phyloP scores from a whole-genome alignment of 495 filamentous ascomycete genomes.

The Thozetella sp. region DNA sequence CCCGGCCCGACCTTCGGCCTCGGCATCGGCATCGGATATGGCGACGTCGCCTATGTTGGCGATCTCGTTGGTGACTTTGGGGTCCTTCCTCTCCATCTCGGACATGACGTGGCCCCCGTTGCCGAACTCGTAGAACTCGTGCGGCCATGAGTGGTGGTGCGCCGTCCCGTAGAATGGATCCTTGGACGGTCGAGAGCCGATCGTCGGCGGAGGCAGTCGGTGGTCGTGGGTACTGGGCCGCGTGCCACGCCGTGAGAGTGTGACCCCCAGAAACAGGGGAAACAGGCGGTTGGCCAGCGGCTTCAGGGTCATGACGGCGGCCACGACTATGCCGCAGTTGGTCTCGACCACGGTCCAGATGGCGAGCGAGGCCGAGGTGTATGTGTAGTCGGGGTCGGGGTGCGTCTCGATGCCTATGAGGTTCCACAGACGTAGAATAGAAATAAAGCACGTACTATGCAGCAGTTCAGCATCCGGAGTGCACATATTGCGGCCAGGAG shows the following conservation, averaged over 20 bases:
- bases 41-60: neutral
- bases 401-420: slow-evolving; percentile 20
- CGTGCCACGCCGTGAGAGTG: neutral
- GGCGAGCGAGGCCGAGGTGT: slow-evolving; percentile 18
- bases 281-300: slow-evolving; percentile 26
- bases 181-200: neutral
- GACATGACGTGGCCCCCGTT: neutral
- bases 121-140: neutral
- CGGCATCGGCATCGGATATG: neutral
- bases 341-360: slow-evolving; percentile 49
- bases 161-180: neutral
- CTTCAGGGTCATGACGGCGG: slow-evolving; percentile 36
- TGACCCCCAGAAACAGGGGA: slow-evolving; percentile 30
- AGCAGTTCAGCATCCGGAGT: neutral
- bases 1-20: neutral
- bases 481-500: no score
- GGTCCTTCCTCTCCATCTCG: neutral
- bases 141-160: neutral
- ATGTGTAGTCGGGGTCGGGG: slow-evolving; percentile 24
- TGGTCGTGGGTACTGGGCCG: neutral
- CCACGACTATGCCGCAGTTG: slow-evolving; percentile 42
- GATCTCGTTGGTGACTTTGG: neutral
- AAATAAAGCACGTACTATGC: slow-evolving; percentile 28
- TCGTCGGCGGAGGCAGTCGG: neutral
- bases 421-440: slow-evolving; percentile 28